Base-by-base conservation (phyloP, 148 eudicot species). In the Amaranthus palmeri region DNA sequence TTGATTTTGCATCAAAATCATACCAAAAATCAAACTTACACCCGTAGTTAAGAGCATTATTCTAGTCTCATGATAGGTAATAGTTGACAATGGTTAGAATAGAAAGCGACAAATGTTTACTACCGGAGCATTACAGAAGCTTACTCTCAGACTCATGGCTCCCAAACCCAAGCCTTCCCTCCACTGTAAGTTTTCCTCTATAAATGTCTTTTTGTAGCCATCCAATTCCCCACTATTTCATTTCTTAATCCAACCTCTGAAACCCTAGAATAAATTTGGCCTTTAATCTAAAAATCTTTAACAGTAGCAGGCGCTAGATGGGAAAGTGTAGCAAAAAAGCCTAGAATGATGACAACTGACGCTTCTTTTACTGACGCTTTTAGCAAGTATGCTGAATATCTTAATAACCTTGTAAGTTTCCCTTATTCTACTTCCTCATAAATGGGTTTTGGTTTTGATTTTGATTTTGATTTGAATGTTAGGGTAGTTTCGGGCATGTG, bases 401-500 rank as follows among this genome's bases (percentile, higher is more conserved):
- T 93, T 69, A 91, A 93, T 79, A 73, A 83, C 62, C 87, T 93
- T 40, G 98, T 93, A 75, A 54, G 78, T 47, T 61, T 45, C 9
- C 71, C 40, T 65, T 54, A 49, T 42, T 1, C 5, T 46, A 48
- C 49, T 13, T 43, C 49, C 7, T 72, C 4, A 13, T 45, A 3
- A 48, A 10, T 46, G 53, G 46, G 3, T 46, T n/a, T 61, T 12
- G 66, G 44, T 6, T 12, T 61, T 10, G 43, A 15, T 40, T 14
- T 40, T 60, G 17, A 55, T 6, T 55, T n/a, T 55, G 17, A 13
- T n/a, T 55, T n/a, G 17, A 55, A 55, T 57, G 42, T 0, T 36
- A 57, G 41, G 3, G 8, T 58, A 17, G 41, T 0, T 8, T 15
- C 8, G 25, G 4, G 41, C 5, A 15, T 58, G 3, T 4, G 61